Conservation (phyloP, 139 green algal species). For the Prasinococcaceae sp. region DNA sequence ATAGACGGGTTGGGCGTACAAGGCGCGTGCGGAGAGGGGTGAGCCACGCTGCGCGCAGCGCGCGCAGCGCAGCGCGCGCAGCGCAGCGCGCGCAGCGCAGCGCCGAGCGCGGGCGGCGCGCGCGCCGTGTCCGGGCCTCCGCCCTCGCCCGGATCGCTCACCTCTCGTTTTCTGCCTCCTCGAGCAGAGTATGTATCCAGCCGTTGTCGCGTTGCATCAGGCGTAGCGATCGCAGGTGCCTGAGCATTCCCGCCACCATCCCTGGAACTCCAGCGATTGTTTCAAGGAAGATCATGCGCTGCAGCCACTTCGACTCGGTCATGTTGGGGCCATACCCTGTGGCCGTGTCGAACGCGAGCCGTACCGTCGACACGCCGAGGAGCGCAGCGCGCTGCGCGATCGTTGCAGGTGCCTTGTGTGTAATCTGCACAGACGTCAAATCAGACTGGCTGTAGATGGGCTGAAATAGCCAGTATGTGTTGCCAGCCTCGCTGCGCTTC, state of each 20-base stretch:
- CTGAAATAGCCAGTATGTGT: too few species aligned
- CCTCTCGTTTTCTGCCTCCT: constrained; percentile 93
- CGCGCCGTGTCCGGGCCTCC: neutral
- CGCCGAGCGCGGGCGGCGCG: neutral
- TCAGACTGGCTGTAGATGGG: too few species aligned
- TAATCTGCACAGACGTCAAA: too few species aligned
- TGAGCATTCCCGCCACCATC: constrained; percentile 80
- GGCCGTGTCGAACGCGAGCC: constrained; percentile 44
- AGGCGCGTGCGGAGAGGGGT: neutral
- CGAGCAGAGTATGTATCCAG: constrained; percentile 89
- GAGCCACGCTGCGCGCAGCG: too few species aligned
- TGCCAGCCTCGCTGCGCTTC: too few species aligned
- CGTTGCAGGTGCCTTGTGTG: too few species aligned
- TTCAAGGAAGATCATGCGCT: constrained; percentile 77
- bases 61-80: too few species aligned
- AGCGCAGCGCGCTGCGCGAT: too few species aligned
- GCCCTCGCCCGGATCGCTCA: neutral
- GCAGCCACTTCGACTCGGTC: constrained; percentile 56
- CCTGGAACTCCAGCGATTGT: constrained; percentile 78
- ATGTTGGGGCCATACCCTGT: constrained; percentile 43
- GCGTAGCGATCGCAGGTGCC: constrained; percentile 71
- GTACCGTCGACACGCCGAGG: too few species aligned
- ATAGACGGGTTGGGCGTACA: too few species aligned
- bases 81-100: too few species aligned
- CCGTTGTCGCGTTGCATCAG: constrained; percentile 59